These are phyloP conservation scores for Talaromyces sp. DNA, from an alignment of 2,329 filamentous ascomycete species.

Conservation along the genomic window DNA sequence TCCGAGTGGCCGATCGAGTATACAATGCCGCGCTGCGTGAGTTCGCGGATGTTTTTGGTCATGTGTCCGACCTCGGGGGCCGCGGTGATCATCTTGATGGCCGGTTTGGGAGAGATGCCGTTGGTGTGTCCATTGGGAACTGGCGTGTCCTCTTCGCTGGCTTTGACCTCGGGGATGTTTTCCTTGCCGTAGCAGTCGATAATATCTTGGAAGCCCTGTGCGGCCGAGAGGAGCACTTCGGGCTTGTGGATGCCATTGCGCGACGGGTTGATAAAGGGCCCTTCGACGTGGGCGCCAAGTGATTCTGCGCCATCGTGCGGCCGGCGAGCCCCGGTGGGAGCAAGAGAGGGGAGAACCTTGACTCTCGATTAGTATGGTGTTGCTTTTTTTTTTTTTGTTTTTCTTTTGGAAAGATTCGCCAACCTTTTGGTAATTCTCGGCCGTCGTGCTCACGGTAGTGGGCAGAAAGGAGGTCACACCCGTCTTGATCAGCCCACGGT, in stretches of 20 bases:
- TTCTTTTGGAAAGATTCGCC: neutral
- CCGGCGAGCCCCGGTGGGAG: slow-evolving; percentile 61
- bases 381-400: no score
- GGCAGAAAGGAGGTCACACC: slow-evolving; percentile 86
- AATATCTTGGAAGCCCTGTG: slow-evolving; percentile 56
- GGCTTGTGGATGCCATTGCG: slow-evolving; percentile 84
- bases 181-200: slow-evolving; percentile 54
- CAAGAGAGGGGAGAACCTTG: slow-evolving; percentile 67
- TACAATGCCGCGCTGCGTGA: slow-evolving; percentile 62
- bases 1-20: slow-evolving; percentile 83
- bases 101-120: slow-evolving; percentile 8
- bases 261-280: slow-evolving; percentile 74
- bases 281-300: slow-evolving; percentile 84
- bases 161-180: slow-evolving; percentile 49
- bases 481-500: slow-evolving; percentile 65
- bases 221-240: slow-evolving; percentile 61
- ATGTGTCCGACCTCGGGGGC: slow-evolving; percentile 76
- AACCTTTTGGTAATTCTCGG: slow-evolving; percentile 76
- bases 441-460: slow-evolving; percentile 68
- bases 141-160: slow-evolving; percentile 3
- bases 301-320: slow-evolving; percentile 72
- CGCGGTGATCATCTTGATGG: slow-evolving; percentile 75
- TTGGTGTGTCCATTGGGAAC: slow-evolving; percentile 1
- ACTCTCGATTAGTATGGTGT: neutral
- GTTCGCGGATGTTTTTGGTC: slow-evolving; percentile 60